Percentiles rank a stretch among this genome's conserved stretches.
These are phyloP conservation scores for Lipomyces kockii DNA, from an alignment of 805 yeast genomes.

Conservation along the genomic window DNA sequence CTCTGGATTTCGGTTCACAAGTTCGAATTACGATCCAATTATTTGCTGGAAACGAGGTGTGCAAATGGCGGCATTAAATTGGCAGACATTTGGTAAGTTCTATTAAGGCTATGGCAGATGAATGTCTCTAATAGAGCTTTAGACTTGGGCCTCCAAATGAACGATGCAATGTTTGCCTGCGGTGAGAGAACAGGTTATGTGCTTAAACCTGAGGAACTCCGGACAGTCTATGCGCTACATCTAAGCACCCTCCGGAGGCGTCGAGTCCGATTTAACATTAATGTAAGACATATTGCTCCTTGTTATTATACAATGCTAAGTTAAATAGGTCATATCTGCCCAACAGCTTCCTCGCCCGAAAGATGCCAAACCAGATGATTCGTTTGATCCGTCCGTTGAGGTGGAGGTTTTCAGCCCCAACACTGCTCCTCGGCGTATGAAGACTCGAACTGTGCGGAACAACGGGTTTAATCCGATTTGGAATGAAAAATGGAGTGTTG, in stretches of 20 bases:
- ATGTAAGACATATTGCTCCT: background rate
- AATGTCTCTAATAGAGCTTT: background rate
- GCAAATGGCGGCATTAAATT: constrained; percentile 95
- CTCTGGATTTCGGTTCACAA: constrained; percentile 71
- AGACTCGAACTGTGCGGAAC: constrained; percentile 51
- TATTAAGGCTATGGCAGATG: background rate
- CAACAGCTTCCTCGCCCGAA: constrained; percentile 80
- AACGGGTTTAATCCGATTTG: constrained; percentile 91
- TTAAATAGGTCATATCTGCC: constrained; percentile 62
- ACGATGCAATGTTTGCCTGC: constrained; percentile 76
- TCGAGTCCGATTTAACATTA: constrained; percentile 14
- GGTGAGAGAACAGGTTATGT: constrained; percentile 72
- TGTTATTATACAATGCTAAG: background rate
- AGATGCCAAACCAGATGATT: constrained; percentile 52
- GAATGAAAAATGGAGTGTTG: constrained; percentile 61
- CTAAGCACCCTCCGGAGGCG: background rate
- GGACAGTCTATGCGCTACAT: constrained; percentile 18
- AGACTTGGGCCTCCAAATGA: constrained; percentile 48
- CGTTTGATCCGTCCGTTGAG: constrained; percentile 64
- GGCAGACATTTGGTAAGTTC: constrained; percentile 76
- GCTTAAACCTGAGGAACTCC: constrained; percentile 65
- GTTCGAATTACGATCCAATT: constrained; percentile 82
- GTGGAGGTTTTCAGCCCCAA: constrained; percentile 53
- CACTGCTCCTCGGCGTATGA: constrained; percentile 15
- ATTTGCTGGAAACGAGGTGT: constrained; percentile 82